Evolutionary conservation across 768 basidiomycete species (phyloP).

Genomic region (Boletus rubroflammeus): DNA sequence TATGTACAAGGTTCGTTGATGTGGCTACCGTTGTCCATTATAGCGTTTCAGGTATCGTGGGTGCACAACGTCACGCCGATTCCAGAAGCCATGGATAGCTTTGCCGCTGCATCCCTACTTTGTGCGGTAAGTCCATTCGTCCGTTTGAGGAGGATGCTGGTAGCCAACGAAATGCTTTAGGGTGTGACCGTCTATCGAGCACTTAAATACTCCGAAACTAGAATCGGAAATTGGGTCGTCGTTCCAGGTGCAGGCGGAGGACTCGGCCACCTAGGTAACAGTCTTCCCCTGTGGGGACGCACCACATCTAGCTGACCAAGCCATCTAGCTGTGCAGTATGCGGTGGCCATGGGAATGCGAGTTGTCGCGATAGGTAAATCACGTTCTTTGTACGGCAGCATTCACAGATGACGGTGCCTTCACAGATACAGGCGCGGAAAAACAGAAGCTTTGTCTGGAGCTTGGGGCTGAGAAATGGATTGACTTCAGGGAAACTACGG

Average conservation of each 20-base stretch:
- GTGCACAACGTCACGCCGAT: conserved; percentile 76
- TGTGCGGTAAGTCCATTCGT: conserved; percentile 51
- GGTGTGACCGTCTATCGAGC: conserved; percentile 87
- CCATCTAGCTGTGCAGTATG: conserved; percentile 73
- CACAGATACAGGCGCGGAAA: conserved; percentile 70
- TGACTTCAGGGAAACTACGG: conserved; percentile 67
- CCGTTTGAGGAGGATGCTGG: no score
- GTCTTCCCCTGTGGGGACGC: no score
- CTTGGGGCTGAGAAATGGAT: conserved; percentile 77
- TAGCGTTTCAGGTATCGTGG: conserved; percentile 52
- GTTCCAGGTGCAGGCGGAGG: conserved; percentile 80
- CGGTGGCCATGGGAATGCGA: conserved; percentile 68
- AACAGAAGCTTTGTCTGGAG: conserved; percentile 53
- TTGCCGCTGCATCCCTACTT: conserved; percentile 69
- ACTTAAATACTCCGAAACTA: conserved; percentile 64
- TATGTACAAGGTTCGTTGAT: conserved; percentile 24
- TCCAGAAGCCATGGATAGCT: conserved; percentile 62
- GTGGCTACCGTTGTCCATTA: not conserved
- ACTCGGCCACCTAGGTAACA: conserved; percentile 71
- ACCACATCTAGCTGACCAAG: not conserved
- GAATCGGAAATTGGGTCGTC: conserved; percentile 71
- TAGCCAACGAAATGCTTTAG: conserved; percentile 26
- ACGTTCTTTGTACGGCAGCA: no score
- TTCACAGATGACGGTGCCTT: not conserved
- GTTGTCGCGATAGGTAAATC: conserved; percentile 67